phyloP scores from a whole-genome alignment of 345 rosid genomes.

The Citrus unshiu region DNA sequence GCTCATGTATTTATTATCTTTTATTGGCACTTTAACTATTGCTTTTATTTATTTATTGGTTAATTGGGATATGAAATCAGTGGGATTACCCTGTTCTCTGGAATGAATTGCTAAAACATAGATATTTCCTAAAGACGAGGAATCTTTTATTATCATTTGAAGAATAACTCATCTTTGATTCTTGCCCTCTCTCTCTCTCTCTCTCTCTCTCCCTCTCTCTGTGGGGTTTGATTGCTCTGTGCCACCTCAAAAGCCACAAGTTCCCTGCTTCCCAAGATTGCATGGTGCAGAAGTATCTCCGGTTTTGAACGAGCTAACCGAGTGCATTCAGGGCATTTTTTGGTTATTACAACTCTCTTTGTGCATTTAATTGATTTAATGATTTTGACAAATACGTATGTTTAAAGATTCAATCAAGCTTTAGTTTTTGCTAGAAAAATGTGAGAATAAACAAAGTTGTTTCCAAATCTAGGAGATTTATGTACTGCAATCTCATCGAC shows the following conservation, averaged over 20 bases:
- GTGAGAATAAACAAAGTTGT: background rate
- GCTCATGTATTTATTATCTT: background rate
- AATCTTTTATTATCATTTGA: background rate
- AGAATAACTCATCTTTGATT: background rate
- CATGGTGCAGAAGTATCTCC: background rate
- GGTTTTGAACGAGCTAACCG: background rate
- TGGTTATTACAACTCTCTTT: background rate
- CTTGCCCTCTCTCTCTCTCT: background rate
- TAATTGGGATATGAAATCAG: too few relatives aligned
- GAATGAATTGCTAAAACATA: background rate
- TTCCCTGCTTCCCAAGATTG: background rate
- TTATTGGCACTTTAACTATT: background rate
- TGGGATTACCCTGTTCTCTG: background rate
- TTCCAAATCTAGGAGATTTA: background rate
- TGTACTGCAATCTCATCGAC: background rate
- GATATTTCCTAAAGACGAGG: background rate
- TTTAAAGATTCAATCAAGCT: background rate
- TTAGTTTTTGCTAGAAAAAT: background rate
- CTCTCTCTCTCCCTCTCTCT: too few relatives aligned
- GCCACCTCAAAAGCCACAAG: background rate
- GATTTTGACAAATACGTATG: background rate
- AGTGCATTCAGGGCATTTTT: background rate
- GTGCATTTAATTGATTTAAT: background rate
- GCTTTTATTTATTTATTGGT: background rate
- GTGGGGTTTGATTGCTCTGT: background rate